Evolutionary conservation across 73 alveolate species (phyloP), one percentile per base, ranked within the genome.

Genomic region (Paramecium caudatum): DNA sequence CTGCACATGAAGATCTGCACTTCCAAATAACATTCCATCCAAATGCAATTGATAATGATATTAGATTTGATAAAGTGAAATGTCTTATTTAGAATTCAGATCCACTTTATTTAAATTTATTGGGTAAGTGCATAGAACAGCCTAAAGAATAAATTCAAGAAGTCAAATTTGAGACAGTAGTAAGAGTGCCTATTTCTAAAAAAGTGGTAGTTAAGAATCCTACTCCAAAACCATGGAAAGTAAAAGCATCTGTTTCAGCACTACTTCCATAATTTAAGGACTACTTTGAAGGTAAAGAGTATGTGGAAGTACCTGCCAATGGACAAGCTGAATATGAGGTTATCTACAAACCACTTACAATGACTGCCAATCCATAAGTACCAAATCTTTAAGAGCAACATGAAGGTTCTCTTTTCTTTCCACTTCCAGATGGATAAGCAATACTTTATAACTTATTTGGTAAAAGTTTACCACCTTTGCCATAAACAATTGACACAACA

Each of bases 371-470:
- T 90, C 95, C 96, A 49, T 90, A 94, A 80, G 92, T 93, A 63
- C 95, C 95, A 1, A 96, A 95, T 21, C 93, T 91, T 90, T 92
- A 94, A 27, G 96, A 95, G 43, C 85, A 91, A 85, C 99, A 98
- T 83, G 96, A 93, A 78, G 99, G 97, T 3, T 94, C 99, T 27
- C 95, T 98, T 27, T 98, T 98, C 94, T 97, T 98, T 99, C 99
- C 99, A 17, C 95, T 97, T 21, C 99, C 99, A 74, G 98, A 97
- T 92, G 99, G 99, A 37, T 91, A 97, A 47, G 99, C 99, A 15
- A 85, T 97, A 46, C 95, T 98, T 30, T 97, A 93, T 91, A 98
- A 98, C 65, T 90, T 98, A 50, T 90, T 91, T 82, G 99, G 99
- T 43, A 95, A 95, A 12, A 93, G 99, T 23, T 90, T 94, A 17